Base-by-base conservation (phyloP, 179 eudicot genomes). In the Sideroxylon spinosum region DNA sequence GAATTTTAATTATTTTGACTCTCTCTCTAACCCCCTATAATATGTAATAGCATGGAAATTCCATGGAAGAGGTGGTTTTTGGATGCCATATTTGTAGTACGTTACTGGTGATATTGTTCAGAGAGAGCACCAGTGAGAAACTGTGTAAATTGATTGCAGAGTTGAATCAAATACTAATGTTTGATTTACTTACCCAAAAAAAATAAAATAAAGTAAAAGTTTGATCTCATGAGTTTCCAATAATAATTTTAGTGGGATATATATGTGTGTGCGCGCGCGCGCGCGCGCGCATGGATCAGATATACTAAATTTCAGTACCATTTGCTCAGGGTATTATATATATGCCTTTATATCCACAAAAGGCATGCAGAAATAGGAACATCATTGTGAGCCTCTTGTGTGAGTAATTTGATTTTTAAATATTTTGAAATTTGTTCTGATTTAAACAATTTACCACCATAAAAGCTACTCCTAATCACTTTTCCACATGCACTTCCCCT, bases 131-230 rank as follows among this genome's bases (percentile, higher is more conserved):
- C 0, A 37, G 44, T 14, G 78, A 49, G 48, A 22, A 52, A 44
- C 66, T 76, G 44, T 13, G 64, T 60, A 64, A 37, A 37, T 64
- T 63, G 71, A 53, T 66, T 11, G 19, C 64, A 50, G 53, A 66
- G 19, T 10, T 11, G n/a, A 49, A 76, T 66, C 63, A 66, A 32
- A 37, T 11, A 60, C 32, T 3, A 66, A 63, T 5, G 37, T 13
- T 60, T 61, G 8, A 49, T 64, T n/a, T n/a, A n/a, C n/a, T n/a
- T n/a, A n/a, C n/a, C n/a, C n/a, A n/a, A n/a, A n/a, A n/a, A n/a
- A n/a, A n/a, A n/a, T n/a, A n/a, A n/a, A n/a, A n/a, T n/a, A n/a
- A n/a, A n/a, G n/a, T n/a, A n/a, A n/a, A 63, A 10, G 37, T 13
- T 60, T 61, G 8, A 49, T 64, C 23, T 48, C 44, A 0, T 48